These are phyloP conservation scores for Haematococcus lacustris DNA, from an alignment of 139 green algal species.

Conservation along the genomic window DNA sequence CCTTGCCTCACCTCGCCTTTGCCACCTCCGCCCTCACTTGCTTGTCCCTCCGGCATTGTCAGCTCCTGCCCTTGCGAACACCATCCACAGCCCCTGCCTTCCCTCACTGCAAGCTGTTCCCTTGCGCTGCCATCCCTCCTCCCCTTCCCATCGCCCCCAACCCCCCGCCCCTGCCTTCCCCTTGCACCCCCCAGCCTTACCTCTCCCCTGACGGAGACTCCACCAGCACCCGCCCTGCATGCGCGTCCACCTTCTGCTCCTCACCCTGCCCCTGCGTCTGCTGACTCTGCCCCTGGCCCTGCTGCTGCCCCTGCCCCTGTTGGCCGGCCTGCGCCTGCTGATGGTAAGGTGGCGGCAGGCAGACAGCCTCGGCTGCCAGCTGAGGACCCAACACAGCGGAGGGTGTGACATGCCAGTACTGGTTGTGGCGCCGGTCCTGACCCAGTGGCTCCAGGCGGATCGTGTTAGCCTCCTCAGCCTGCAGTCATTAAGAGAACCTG, in stretches of 20 bases:
- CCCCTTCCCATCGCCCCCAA: neutral
- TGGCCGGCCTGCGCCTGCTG: neutral
- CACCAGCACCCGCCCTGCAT: too few relatives aligned
- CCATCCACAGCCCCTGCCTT: neutral
- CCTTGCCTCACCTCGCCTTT: neutral
- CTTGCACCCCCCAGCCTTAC: too few relatives aligned
- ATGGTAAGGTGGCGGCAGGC: too few relatives aligned
- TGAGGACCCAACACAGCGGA: neutral
- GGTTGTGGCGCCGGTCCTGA: slow-evolving; percentile 70
- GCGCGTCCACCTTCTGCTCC: neutral
- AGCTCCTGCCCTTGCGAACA: neutral
- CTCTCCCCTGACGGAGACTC: too few relatives aligned
- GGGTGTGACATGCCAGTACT: slow-evolving; percentile 67
- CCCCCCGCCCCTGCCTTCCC: neutral
- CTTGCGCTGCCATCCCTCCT: neutral
- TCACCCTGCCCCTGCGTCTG: neutral
- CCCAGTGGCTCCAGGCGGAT: slow-evolving; percentile 60
- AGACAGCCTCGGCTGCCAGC: neutral
- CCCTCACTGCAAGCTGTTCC: neutral
- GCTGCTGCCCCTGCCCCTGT: neutral
- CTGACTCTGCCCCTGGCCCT: neutral
- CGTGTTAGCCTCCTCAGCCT: slow-evolving; percentile 33
- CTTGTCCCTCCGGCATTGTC: neutral
- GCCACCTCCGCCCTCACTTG: neutral
- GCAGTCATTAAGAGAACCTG: neutral